Conservation (phyloP, 805 yeast genomes). For the Maudiozyma serrabonitensis region DNA sequence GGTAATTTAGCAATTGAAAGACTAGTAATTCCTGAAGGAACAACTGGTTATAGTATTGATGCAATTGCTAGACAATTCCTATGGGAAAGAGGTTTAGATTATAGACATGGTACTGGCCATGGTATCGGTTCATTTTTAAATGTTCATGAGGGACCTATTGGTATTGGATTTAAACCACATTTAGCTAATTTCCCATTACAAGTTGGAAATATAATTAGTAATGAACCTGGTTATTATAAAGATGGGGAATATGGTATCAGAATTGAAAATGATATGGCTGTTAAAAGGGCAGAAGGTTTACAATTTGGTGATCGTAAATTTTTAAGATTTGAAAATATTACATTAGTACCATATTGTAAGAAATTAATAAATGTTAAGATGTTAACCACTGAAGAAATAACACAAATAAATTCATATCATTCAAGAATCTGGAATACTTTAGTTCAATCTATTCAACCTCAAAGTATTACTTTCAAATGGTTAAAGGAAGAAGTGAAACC, state of each 20-base stretch:
- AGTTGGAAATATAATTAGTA: constrained; percentile 69
- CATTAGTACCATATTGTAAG: constrained; percentile 76
- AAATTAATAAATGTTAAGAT: constrained; percentile 55
- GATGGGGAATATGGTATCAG: constrained; percentile 88
- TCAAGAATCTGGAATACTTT: constrained; percentile 43
- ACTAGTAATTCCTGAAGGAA: constrained; percentile 66
- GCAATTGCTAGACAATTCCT: constrained; percentile 72
- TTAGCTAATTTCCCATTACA: constrained; percentile 42
- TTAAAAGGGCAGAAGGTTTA: constrained; percentile 33
- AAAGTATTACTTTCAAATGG: constrained; percentile 60
- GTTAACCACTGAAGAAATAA: constrained; percentile 50
- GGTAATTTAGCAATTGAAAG: constrained; percentile 85
- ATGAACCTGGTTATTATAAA: constrained; percentile 91
- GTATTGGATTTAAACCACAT: constrained; percentile 49
- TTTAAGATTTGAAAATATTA: constrained; percentile 71
- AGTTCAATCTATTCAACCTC: constrained; percentile 42
- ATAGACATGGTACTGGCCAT: constrained; percentile 93
- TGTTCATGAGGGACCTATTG: constrained; percentile 93
- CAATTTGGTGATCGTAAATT: constrained; percentile 49
- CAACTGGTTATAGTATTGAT: constrained; percentile 71
- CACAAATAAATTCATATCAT: constrained; percentile 66
- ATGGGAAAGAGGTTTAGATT: constrained; percentile 77
- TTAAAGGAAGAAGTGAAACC: constrained; percentile 46
- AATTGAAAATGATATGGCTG: constrained; percentile 73
- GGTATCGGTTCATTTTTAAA: constrained; percentile 89